Percentiles rank a stretch among this genome's conserved stretches.
These are phyloP conservation scores for Phytophthora macrochlamydospora DNA, from an alignment of 352 stramenopile genomes.

Conservation along the genomic window DNA sequence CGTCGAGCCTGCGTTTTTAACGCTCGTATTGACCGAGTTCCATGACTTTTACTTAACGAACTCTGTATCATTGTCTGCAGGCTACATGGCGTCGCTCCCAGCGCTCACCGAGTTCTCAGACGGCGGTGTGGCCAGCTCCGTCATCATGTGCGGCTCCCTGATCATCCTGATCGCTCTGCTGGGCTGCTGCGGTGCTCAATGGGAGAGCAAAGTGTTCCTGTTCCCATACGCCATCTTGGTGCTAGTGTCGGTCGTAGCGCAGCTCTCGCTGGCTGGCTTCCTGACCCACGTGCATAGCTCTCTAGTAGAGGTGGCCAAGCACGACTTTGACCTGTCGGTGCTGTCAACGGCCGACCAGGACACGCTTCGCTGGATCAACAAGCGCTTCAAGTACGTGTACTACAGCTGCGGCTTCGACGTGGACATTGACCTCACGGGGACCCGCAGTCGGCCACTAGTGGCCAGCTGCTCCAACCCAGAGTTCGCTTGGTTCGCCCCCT, in stretches of 20 bases:
- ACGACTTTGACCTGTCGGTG: conserved; percentile 76
- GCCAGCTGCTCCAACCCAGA: conserved; percentile 62
- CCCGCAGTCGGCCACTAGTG: conserved; percentile 38
- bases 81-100: conserved; percentile 81
- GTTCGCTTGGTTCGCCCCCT: conserved; percentile 76
- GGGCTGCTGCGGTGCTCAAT: conserved; percentile 83
- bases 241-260: conserved; percentile 75
- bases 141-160: conserved; percentile 80
- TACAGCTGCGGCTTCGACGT: conserved; percentile 69
- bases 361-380: conserved; percentile 81
- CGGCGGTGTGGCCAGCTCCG: conserved; percentile 73
- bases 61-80: conserved; percentile 32
- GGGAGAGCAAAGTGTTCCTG: conserved; percentile 87
- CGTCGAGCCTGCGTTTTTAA: not conserved
- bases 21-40: conserved; percentile 6
- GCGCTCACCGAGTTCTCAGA: conserved; percentile 85
- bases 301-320: conserved; percentile 60
- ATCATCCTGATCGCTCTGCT: conserved; percentile 81
- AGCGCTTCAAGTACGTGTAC: conserved; percentile 80
- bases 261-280: conserved; percentile 79
- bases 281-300: conserved; percentile 83
- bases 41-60: conserved; percentile 9
- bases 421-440: conserved; percentile 60
- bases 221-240: conserved; percentile 85
- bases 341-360: conserved; percentile 57